phyloP scores from a whole-genome alignment of 2,329 filamentous ascomycete genomes.

The Trichophyton rubrum region DNA sequence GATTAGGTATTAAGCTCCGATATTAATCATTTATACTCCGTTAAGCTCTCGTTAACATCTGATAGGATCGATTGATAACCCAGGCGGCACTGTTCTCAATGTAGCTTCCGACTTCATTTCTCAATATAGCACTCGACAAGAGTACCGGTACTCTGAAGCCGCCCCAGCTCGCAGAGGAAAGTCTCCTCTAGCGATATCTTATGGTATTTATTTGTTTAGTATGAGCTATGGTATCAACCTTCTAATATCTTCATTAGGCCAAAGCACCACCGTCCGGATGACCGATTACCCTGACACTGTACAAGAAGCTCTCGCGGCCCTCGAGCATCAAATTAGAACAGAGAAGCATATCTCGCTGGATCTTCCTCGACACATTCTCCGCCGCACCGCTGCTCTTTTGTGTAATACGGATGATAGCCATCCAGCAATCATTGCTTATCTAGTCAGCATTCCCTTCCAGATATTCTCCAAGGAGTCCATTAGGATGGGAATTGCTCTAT shows the following conservation, averaged over 20 bases:
- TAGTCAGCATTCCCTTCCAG: slow-evolving; percentile 85
- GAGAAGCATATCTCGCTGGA: slow-evolving; percentile 57
- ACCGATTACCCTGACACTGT: slow-evolving; percentile 4
- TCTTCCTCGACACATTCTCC: slow-evolving; percentile 69
- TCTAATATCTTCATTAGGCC: not conserved
- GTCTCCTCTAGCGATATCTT: not conserved
- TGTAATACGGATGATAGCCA: slow-evolving; percentile 66
- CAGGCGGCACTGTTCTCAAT: slow-evolving; percentile 60
- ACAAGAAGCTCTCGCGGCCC: slow-evolving; percentile 7
- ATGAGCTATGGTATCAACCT: not conserved
- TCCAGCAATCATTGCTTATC: slow-evolving; percentile 66
- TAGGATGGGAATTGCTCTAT: slow-evolving; percentile 86
- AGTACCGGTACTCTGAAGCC: slow-evolving; percentile 78
- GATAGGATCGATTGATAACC: slow-evolving; percentile 55
- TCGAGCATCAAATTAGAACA: slow-evolving; percentile 39
- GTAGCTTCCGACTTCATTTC: slow-evolving; percentile 92
- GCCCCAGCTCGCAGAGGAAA: slow-evolving; percentile 6
- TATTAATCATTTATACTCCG: not conserved
- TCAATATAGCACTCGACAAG: slow-evolving; percentile 92
- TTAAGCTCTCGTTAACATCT: slow-evolving; percentile 6
- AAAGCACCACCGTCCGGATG: not conserved
- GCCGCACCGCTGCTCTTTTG: slow-evolving; percentile 72
- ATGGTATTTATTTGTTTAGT: not conserved
- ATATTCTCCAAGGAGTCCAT: slow-evolving; percentile 93
- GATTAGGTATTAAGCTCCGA: slow-evolving; percentile 42